Percentiles rank a stretch among this genome's conserved stretches.
These are phyloP conservation scores for Tribonema minus DNA, from an alignment of 108 stramenopile species.

Conservation along the genomic window DNA sequence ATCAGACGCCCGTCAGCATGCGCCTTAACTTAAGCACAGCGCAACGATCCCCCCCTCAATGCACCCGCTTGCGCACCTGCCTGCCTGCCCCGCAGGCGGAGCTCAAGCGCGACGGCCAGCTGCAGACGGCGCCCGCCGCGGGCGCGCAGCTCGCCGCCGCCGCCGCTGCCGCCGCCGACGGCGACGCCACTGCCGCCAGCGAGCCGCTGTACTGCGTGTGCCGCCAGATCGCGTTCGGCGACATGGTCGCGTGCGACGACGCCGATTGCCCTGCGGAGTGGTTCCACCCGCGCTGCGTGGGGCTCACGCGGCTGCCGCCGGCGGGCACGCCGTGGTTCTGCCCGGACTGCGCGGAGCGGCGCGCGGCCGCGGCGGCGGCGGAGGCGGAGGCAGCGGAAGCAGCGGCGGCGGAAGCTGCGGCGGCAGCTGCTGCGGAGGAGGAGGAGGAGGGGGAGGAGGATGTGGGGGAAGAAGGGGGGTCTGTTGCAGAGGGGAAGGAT, in stretches of 20 bases:
- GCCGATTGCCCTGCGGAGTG: conserved; percentile 9
- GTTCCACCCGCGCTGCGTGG: not conserved
- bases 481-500: not conserved
- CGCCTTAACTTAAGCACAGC: too few species aligned
- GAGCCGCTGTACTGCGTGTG: conserved; percentile 20
- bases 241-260: conserved; percentile 33
- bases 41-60: too few species aligned
- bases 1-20: too few species aligned
- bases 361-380: not conserved
- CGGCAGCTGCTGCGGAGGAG: not conserved
- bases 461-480: not conserved
- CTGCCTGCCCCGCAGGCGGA: too few species aligned
- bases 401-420: not conserved
- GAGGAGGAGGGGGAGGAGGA: not conserved
- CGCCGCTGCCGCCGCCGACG: not conserved
- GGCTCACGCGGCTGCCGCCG: not conserved
- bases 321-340: not conserved
- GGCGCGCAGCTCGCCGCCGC: too few species aligned
- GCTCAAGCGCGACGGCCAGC: too few species aligned
- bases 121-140: too few species aligned
- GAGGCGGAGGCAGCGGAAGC: not conserved
- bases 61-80: too few species aligned
- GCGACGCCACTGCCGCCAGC: not conserved
- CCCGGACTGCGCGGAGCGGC: not conserved
- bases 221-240: conserved; percentile 9